These are phyloP conservation scores for Mycena sp. DNA, from an alignment of 1,284 basidiomycete genomes.

Conservation along the genomic window DNA sequence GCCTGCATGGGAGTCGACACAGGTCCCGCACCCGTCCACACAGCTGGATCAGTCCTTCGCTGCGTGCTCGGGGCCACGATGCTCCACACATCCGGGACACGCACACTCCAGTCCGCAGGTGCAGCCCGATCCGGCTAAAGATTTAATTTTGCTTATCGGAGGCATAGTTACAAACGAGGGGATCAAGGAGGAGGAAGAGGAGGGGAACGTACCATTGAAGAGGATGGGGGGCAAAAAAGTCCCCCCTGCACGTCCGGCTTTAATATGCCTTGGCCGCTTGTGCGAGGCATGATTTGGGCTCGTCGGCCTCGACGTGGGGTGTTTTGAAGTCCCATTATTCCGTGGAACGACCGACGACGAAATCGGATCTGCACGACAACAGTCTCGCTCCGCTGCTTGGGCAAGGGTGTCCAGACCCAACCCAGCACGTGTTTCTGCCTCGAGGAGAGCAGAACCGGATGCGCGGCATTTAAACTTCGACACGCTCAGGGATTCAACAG, in stretches of 20 bases:
- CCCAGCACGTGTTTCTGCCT: conserved; percentile 18
- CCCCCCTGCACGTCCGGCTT: conserved; percentile 36
- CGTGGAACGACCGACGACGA: conserved; percentile 14
- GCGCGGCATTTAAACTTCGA: conserved; percentile 63
- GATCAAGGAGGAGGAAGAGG: conserved; percentile 34
- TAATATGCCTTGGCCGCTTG: conserved; percentile 46
- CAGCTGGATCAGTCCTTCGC: conserved; percentile 60
- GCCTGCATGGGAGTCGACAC: conserved; percentile 62
- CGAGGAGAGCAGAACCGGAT: conserved; percentile 5
- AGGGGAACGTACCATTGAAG: conserved; percentile 34
- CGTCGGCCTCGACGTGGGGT: conserved; percentile 36
- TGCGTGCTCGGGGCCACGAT: conserved; percentile 61
- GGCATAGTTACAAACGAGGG: conserved; percentile 66
- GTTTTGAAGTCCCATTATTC: conserved; percentile 30
- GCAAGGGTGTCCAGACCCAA: conserved; percentile 59
- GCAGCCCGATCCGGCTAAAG: conserved; percentile 70
- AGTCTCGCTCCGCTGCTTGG: conserved; percentile 61
- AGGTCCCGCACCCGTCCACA: conserved; percentile 70
- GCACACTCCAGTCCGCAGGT: conserved; percentile 74
- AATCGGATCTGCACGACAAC: conserved; percentile 36
- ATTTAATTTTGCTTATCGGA: conserved; percentile 63
- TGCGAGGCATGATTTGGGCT: conserved; percentile 33
- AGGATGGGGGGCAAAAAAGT: conserved; percentile 57
- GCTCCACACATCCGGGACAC: conserved; percentile 79
- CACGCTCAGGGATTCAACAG: conserved; percentile 67